Evolutionary conservation across 2,329 filamentous ascomycete genomes (phyloP).

Genomic region (Aphanocladium album): DNA sequence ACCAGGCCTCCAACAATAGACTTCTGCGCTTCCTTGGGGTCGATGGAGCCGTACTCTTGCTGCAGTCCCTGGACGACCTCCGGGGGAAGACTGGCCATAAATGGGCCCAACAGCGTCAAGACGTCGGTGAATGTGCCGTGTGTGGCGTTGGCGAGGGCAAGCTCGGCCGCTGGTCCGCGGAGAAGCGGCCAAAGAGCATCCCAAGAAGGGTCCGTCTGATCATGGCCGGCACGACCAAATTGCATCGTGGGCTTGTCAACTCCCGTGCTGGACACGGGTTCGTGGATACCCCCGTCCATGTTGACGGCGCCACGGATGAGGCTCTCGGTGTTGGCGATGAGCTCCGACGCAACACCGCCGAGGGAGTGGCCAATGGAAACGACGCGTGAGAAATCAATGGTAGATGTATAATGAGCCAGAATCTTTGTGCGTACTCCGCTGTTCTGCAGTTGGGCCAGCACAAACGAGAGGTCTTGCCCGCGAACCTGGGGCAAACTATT

Average conservation of each 20-base stretch:
- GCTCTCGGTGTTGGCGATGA: slow-evolving; percentile 23
- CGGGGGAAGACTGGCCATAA: slow-evolving; percentile 3
- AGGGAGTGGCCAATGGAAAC: slow-evolving; percentile 32
- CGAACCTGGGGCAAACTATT: slow-evolving; percentile 20
- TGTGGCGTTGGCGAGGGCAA: slow-evolving; percentile 16
- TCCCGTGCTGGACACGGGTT: slow-evolving; percentile 17
- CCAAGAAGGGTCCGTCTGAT: slow-evolving; percentile 18
- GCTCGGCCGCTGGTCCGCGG: slow-evolving; percentile 14
- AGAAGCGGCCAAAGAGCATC: slow-evolving; percentile 17
- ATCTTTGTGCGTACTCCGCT: neutral
- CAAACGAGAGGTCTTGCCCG: slow-evolving; percentile 28
- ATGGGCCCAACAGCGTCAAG: slow-evolving; percentile 6
- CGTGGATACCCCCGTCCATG: slow-evolving; percentile 30
- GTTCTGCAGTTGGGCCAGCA: slow-evolving; percentile 26
- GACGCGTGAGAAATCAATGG: slow-evolving; percentile 18
- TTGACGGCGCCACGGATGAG: slow-evolving; percentile 31
- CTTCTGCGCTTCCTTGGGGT: neutral
- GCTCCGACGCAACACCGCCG: slow-evolving; percentile 29
- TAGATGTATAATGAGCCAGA: slow-evolving; percentile 14
- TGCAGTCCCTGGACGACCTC: neutral
- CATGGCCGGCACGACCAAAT: slow-evolving; percentile 17
- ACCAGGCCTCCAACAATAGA: neutral
- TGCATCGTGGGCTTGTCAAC: slow-evolving; percentile 19
- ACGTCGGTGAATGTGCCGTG: slow-evolving; percentile 21
- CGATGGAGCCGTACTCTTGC: neutral